Percentiles rank a stretch among this genome's conserved stretches.
Conservation (phyloP, 192 early-diverging fungal genomes). For the Obelidium mucronatum region DNA sequence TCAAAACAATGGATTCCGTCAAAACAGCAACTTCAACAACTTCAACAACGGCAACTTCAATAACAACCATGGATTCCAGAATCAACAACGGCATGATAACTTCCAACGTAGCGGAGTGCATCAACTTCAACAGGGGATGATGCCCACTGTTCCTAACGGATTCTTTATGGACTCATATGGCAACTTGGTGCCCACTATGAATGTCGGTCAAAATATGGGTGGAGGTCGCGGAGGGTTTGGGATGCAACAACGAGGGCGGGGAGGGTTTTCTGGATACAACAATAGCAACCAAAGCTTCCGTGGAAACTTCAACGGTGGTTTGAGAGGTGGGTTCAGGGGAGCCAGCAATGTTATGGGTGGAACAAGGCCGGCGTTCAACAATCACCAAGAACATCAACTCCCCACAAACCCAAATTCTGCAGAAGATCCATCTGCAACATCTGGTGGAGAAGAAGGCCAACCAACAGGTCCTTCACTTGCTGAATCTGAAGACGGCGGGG, state of each 20-base stretch:
- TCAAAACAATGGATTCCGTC: not conserved
- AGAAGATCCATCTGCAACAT: not conserved
- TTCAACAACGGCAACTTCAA: not conserved
- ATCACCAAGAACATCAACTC: not conserved
- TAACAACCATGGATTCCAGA: not conserved
- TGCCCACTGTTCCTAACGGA: not conserved
- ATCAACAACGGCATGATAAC: not conserved
- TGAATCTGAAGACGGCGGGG: slow-evolving; percentile 6
- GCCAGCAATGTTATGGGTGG: not conserved
- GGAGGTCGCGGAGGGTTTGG: not conserved
- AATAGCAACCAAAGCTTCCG: too few relatives aligned
- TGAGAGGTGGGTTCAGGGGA: not conserved
- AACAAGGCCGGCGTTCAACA: not conserved
- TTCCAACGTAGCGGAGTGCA: not conserved
- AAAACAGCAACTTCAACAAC: not conserved
- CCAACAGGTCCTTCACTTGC: not conserved
- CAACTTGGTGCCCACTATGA: not conserved
- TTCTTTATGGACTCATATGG: slow-evolving; percentile 8
- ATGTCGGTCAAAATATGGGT: not conserved
- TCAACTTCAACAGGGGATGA: not conserved
- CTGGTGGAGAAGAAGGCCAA: not conserved
- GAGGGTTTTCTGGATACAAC: not conserved
- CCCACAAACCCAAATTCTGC: not conserved
- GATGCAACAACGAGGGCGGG: not conserved
- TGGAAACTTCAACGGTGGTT: not conserved